Conservation (phyloP, 2,329 filamentous ascomycete species). For the Alternaria ethzedia region DNA sequence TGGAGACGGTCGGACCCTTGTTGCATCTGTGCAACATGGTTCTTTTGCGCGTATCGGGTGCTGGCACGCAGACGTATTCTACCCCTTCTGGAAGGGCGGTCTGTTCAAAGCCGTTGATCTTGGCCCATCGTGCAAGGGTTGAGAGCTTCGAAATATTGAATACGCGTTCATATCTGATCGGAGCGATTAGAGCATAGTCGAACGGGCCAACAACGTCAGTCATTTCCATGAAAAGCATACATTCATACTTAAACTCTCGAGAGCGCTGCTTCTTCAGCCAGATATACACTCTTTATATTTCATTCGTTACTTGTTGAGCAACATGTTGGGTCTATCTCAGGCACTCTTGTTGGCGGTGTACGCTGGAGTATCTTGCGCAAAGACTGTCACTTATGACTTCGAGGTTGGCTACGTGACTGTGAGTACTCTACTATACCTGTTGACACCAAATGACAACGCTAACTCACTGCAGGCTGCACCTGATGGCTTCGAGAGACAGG, state of each 20-base stretch:
- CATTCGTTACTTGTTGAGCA: not conserved
- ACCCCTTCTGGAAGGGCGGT: not conserved
- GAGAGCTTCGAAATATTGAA: not conserved
- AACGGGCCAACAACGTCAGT: not conserved
- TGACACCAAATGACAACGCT: not conserved
- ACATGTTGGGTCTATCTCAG: slow-evolving; percentile 11
- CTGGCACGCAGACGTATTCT: not conserved
- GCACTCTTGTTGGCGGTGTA: slow-evolving; percentile 4
- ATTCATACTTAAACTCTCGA: slow-evolving; percentile 4
- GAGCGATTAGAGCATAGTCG: not conserved
- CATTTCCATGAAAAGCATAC: not conserved
- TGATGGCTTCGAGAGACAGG: slow-evolving; percentile 70
- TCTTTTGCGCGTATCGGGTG: not conserved
- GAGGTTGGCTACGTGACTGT: slow-evolving; percentile 59
- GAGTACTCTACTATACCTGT: not conserved
- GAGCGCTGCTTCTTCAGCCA: not conserved
- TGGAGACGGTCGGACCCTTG: not conserved
- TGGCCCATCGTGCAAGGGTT: not conserved
- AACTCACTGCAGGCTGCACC: slow-evolving; percentile 50
- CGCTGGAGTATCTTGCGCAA: slow-evolving; percentile 24
- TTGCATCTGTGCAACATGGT: not conserved
- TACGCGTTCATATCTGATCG: not conserved
- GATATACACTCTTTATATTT: not conserved
- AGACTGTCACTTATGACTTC: slow-evolving; percentile 57
- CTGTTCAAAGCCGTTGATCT: not conserved